phyloP scores from a whole-genome alignment of 768 basidiomycete species.

The Pisolithus microcarpus region DNA sequence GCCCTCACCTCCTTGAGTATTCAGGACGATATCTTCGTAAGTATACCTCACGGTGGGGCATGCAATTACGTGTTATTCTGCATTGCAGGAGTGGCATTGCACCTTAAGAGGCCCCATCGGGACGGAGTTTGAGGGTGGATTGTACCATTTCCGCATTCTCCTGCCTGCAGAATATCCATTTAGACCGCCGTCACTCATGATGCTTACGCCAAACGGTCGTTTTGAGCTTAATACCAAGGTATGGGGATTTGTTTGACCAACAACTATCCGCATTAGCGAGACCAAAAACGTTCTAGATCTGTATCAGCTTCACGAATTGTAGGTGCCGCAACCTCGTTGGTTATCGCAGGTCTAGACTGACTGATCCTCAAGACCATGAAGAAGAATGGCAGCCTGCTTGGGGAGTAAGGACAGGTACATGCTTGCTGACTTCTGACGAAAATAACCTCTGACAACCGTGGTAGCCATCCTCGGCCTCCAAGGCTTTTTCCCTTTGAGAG shows the following conservation, averaged over 20 bases:
- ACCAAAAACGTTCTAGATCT: conserved; percentile 48
- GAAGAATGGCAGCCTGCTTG: conserved; percentile 98
- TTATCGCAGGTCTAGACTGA: conserved; percentile 21
- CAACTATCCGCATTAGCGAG: conserved; percentile 9
- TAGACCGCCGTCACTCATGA: conserved; percentile 90
- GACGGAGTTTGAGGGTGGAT: conserved; percentile 88
- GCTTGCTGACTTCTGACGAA: conserved; percentile 8
- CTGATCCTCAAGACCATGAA: conserved; percentile 64
- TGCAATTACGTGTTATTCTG: conserved; percentile 14
- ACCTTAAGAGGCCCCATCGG: conserved; percentile 85
- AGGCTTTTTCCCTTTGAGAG: conserved; percentile 83
- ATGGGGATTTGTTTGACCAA: conserved; percentile 16
- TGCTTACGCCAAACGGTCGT: conserved; percentile 94
- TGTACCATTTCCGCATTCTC: conserved; percentile 92
- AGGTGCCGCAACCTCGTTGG: conserved; percentile 10
- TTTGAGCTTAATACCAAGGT: conserved; percentile 97
- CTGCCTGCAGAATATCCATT: conserved; percentile 95
- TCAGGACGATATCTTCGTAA: conserved; percentile 87
- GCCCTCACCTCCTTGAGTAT: background rate
- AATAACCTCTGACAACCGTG: conserved; percentile 6
- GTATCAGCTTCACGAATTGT: conserved; percentile 88
- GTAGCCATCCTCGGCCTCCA: conserved; percentile 82
- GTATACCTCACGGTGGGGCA: conserved; percentile 17
- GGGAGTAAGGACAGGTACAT: conserved; percentile 88
- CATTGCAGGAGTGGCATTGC: conserved; percentile 82